Evolutionary conservation across 805 yeast species (phyloP), one percentile per base, ranked within the genome.

Genomic region (Yarrowia keelungensis): DNA sequence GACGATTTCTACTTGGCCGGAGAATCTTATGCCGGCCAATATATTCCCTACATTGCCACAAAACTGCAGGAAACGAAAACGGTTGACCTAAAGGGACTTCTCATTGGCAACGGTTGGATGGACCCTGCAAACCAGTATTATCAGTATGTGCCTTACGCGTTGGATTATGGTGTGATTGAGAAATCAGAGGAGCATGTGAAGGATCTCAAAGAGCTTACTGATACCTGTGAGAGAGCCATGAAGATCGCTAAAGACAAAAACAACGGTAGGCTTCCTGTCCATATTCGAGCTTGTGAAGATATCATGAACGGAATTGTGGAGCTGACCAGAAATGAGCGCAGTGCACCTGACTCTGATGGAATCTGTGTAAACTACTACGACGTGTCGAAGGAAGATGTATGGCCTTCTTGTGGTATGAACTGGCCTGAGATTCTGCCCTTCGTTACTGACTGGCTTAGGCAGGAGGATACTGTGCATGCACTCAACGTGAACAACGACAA

Each of bases 11-110:
- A 87, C 71, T 78, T 95, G 42, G 97, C 97, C 0, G 99, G 99
- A 39, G 99, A 95, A 80, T 90, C 97, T 72, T 95, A 89, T 79
- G 98, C 98, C 0, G 99, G 99, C 22, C 98, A 95, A 76, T 95
- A 92, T 76, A 90, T 95, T 67, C 98, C 99, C 0, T 91, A 89
- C 77, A 85, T 93, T 70, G 96, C 94, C 0, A 80, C 84, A 46
- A 86, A 85, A 1, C 81, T 94, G 5, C 69, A 75, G 46, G 53
- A 75, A 59, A 71, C 79, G 19, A 62, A 71, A 7, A 62, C 72
- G 3, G 71, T 83, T 43, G 81, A 87, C 68, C 76, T 93, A 69
- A 81, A 84, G 70, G 95, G 94, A 0, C 76, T 92, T 9, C 72
- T 92, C 71, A 88, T 95, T 69, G 97, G 97, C 15, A 94, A 94